These are phyloP conservation scores for Fusarium udum DNA, from an alignment of 2,329 filamentous ascomycete species.

Conservation along the genomic window DNA sequence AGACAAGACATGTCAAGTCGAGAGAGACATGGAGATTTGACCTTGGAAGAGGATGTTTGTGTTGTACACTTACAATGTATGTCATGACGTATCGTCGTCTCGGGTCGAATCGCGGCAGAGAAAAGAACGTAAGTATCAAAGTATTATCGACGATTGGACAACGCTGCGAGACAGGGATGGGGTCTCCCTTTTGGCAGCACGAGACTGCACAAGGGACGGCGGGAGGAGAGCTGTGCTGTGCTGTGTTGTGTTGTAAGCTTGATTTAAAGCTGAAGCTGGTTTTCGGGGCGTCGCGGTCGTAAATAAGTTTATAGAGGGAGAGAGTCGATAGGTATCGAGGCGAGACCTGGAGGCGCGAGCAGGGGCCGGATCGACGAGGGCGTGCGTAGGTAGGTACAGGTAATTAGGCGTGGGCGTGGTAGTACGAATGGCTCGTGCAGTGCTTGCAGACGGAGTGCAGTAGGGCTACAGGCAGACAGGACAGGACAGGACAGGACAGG, in stretches of 20 bases:
- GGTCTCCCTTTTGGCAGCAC: slow-evolving; percentile 25
- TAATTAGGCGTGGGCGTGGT: background rate
- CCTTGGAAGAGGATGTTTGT: slow-evolving; percentile 25
- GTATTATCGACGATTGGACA: slow-evolving; percentile 35
- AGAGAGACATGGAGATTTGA: slow-evolving; percentile 23
- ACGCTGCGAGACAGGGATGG: slow-evolving; percentile 23
- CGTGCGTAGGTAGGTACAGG: background rate
- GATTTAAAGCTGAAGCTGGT: slow-evolving; percentile 22
- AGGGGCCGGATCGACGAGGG: slow-evolving; percentile 23
- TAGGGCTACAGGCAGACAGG: slow-evolving; percentile 4
- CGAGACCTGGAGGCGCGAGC: slow-evolving; percentile 12
- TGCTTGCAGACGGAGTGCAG: slow-evolving; percentile 5
- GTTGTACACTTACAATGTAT: slow-evolving; percentile 51
- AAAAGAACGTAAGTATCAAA: background rate
- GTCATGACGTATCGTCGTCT: slow-evolving; percentile 50
- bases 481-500: background rate
- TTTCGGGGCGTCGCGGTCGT: slow-evolving; percentile 10
- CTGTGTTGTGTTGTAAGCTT: slow-evolving; percentile 4
- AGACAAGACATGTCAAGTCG: slow-evolving; percentile 1
- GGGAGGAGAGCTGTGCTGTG: background rate
- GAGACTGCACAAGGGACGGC: slow-evolving; percentile 14
- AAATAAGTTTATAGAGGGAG: background rate
- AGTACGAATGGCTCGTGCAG: slow-evolving; percentile 8
- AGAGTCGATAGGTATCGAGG: slow-evolving; percentile 3
- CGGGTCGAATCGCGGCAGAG: slow-evolving; percentile 30